Evolutionary conservation across 176 grass and related monocot genomes (phyloP), one percentile per base, ranked within the genome.

Genomic region (Cenchrus fungigraminus): DNA sequence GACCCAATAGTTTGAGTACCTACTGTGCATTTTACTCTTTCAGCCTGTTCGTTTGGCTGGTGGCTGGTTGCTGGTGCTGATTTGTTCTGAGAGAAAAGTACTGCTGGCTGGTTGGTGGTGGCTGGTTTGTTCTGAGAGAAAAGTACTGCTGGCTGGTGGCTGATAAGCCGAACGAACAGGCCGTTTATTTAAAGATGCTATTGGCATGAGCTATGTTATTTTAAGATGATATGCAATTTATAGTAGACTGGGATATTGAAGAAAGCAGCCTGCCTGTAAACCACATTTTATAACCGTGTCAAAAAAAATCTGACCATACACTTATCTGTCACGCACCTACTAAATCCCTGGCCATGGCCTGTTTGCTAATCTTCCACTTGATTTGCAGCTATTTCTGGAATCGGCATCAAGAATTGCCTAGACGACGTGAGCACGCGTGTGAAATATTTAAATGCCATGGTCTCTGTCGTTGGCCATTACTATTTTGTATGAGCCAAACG

Each of bases 291-390:
- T 32, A 32, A 16, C 19, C 19, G 31, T 75, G 17, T 0, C 1
- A 37, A 55, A 74, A 32, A 52, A 3, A 52, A 1, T 7, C 54
- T 88, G 14, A 83, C 65, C 20, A 16, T 15, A 22, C 16, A 19
- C 43, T 73, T 73, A 63, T 61, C 13, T 73, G 22, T 83, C 56
- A 40, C 16, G 3, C 12, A 73, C 81, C 69, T 63, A 74, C 31
- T 40, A 34, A 51, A 51, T 51, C 1, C 9, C 9, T 25, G 1
- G 32, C 32, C 58, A 25, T 10, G 15, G 9, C 32, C 28, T 79
- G 28, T 6, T 79, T 68, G 65, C 56, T n/a, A 10, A 44, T 45
- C 17, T 20, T 28, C 46, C 28, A n/a, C 9, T 22, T 22, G 68
- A 73, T 46, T 34, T 32, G 3, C 22, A 34, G 3, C 42, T 3